Evolutionary conservation across 2,329 filamentous ascomycete species (phyloP), one percentile per base, ranked within the genome.

Genomic region (Xylariaceae sp.): DNA sequence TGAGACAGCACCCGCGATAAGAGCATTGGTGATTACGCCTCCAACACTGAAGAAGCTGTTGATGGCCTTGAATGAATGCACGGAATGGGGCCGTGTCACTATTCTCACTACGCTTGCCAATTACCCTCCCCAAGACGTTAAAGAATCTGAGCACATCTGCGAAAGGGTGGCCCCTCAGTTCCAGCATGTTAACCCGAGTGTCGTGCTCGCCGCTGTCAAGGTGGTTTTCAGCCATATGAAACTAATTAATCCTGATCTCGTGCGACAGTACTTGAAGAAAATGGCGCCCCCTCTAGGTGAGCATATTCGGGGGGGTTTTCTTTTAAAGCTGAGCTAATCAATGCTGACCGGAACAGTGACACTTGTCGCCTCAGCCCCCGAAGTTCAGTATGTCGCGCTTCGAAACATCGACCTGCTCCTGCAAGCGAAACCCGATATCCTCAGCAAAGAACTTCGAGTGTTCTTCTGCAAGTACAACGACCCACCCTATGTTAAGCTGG

Each of bases 391-490:
- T 70, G 94, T 99, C 53, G 94, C 94, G 11, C 76, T 99, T 48
- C 81, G 92, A 60, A 99, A 99, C 71, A 99, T 99, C 67, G 94
- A 99, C 64, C 83, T 99, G 35, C 79, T 99, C 4, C 80, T 99
- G 30, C 94, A 99, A 72, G 94, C 95, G 64, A 92, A 96, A 71
- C 91, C 94, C 8, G 91, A 96, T 63, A 96, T 99, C 53, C 80
- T 99, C 7, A 95, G 89, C 78, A 97, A 97, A 72, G 94, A 99
- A 72, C 84, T 99, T 67, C 85, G 94, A 44, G 94, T 99, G 6
- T 99, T 99, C 76, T 99, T 99, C 76, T 99, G 94, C 86, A 99
- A 99, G 75, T 99, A 99, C 76, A 97, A 97, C 70, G 94, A 99
- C 65, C 92, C 94, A 1, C 91, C 91, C 27, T 99, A 99, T 70